phyloP scores from a whole-genome alignment of 2,329 filamentous ascomycete species.

The Fusarium sp. region DNA sequence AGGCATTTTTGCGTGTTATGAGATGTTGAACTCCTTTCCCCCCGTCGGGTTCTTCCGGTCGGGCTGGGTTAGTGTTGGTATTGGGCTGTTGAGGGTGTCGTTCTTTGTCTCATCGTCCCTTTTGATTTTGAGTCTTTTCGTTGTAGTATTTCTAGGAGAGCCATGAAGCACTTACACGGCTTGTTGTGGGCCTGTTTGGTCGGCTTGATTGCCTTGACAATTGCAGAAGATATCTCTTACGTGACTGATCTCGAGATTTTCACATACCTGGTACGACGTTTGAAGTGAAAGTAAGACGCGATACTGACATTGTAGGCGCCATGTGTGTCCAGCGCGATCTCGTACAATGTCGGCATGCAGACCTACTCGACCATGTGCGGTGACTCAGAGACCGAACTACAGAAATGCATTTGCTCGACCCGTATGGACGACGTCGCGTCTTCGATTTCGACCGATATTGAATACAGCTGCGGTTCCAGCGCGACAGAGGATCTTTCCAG shows the following conservation, averaged over 20 bases:
- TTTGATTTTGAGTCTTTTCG: background rate
- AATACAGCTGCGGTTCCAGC: constrained; percentile 60
- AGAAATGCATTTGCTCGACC: constrained; percentile 68
- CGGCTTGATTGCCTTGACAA: constrained; percentile 18
- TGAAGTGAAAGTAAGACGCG: background rate
- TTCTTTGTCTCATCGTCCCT: constrained; percentile 11
- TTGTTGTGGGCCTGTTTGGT: constrained; percentile 23
- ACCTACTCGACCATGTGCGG: constrained; percentile 61
- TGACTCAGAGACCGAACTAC: constrained; percentile 60
- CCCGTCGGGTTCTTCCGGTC: constrained; percentile 16
- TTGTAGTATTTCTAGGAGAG: constrained; percentile 1
- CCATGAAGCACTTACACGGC: constrained; percentile 44
- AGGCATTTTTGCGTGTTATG: constrained; percentile 21
- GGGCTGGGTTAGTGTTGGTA: background rate
- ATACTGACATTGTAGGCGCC: constrained; percentile 59
- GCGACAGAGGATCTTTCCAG: constrained; percentile 66
- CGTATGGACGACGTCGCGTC: constrained; percentile 57
- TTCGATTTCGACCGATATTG: constrained; percentile 58
- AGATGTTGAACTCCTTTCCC: constrained; percentile 21
- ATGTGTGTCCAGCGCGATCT: constrained; percentile 64
- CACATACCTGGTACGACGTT: constrained; percentile 56
- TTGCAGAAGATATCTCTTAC: constrained; percentile 55
- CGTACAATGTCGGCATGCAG: constrained; percentile 59
- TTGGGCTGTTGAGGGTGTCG: constrained; percentile 14
- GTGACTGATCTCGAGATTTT: constrained; percentile 62